Percentiles rank a stretch among this genome's conserved stretches.
Evolutionary conservation across 352 stramenopile species (phyloP).

Genomic region (Phytophthora quininea): DNA sequence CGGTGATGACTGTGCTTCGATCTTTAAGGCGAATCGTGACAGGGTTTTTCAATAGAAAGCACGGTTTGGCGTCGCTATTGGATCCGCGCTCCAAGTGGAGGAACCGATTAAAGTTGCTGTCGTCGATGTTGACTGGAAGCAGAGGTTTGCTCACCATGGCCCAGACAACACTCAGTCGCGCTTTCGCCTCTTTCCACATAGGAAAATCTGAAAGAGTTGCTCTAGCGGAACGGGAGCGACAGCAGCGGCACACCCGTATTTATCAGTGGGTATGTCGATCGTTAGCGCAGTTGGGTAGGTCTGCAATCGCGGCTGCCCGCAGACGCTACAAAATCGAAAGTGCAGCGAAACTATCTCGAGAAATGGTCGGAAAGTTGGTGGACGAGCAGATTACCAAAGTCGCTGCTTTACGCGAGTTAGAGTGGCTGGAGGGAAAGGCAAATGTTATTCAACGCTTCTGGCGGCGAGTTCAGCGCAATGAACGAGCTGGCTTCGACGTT

Average conservation of each 20-base stretch:
- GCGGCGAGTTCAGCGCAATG: conserved; percentile 20
- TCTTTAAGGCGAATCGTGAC: conserved; percentile 17
- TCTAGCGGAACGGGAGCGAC: conserved; percentile 11
- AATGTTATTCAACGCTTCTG: conserved; percentile 35
- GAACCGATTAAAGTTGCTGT: conserved; percentile 12
- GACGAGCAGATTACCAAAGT: conserved; percentile 13
- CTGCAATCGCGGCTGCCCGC: conserved; percentile 15
- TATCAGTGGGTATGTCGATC: conserved; percentile 27
- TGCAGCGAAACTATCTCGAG: conserved; percentile 10
- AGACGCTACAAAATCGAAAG: conserved; percentile 18
- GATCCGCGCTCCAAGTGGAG: conserved; percentile 20
- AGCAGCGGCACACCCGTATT: conserved; percentile 13
- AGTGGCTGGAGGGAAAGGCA: conserved; percentile 6
- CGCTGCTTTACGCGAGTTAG: conserved; percentile 9
- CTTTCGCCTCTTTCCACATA: conserved; percentile 6
- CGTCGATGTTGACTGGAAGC: conserved; percentile 11
- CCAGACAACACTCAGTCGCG: conserved; percentile 20
- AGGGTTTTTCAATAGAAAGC: conserved; percentile 11
- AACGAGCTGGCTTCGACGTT: conserved; percentile 14
- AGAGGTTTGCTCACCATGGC: conserved; percentile 22
- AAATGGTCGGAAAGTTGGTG: conserved; percentile 14
- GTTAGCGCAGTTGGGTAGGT: conserved; percentile 25
- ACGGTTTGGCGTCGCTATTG: conserved; percentile 9
- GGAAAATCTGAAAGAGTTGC: conserved; percentile 11
- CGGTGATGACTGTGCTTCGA: conserved; percentile 18